Evolutionary conservation across 108 stramenopile species (phyloP).

Genomic region (Stephanodiscus triporus): DNA sequence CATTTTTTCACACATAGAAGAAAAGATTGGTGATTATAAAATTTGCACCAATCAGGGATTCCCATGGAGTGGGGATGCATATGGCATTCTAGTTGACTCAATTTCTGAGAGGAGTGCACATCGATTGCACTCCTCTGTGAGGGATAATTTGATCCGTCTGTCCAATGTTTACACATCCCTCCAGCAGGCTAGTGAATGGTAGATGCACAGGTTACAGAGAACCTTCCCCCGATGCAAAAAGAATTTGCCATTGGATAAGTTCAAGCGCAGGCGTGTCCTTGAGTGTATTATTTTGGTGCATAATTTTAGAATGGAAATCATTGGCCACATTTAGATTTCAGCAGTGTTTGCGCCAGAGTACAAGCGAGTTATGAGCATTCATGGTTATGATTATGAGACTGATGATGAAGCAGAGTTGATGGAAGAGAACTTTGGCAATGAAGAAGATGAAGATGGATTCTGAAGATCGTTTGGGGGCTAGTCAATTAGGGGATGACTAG

Average conservation of each 20-base stretch:
- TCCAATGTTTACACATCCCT: conserved; percentile 11
- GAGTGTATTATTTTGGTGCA: conserved; percentile 7
- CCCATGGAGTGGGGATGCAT: conserved; percentile 1
- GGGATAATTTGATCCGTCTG: background rate
- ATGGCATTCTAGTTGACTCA: conserved; percentile 3
- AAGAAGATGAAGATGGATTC: background rate
- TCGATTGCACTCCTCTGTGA: conserved; percentile 6
- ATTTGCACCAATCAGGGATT: conserved; percentile 17
- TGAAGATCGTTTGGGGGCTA: background rate
- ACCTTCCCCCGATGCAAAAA: conserved; percentile 14
- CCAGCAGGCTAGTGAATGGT: conserved; percentile 9
- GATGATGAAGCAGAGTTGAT: background rate
- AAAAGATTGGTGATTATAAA: conserved; percentile 20
- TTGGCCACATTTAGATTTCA: conserved; percentile 9
- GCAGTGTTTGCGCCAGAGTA: conserved; percentile 18
- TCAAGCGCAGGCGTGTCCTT: background rate
- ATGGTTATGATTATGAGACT: conserved; percentile 7
- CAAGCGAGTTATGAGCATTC: background rate
- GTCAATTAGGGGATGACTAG: background rate
- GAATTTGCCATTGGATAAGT: conserved; percentile 1
- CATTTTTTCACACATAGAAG: background rate
- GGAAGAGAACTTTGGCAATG: background rate
- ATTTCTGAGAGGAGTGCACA: background rate
- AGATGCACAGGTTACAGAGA: conserved; percentile 8
- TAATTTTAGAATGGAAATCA: conserved; percentile 6